Base-by-base conservation (phyloP, 2,329 filamentous ascomycete species). In the Aspergillus sp. region DNA sequence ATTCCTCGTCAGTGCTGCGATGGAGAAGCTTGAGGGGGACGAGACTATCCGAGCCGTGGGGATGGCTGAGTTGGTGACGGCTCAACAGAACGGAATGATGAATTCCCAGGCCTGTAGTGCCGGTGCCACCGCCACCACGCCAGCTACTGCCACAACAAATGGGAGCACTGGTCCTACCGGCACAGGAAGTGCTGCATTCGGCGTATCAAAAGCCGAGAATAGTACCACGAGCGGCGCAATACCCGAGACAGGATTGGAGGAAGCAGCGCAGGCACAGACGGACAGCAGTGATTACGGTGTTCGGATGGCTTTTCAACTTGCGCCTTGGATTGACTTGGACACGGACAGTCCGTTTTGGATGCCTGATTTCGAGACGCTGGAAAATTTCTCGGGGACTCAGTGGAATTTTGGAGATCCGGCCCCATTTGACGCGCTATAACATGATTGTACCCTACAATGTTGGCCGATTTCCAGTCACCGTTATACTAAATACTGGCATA, bases 1-100 rank as follows among this genome's bases (percentile, higher is more conserved):
- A 46, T 47, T 73, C 2, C 65, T 75, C 2, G 70, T 73, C 28
- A 71, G 70, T 42, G 71, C 72, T 3, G 62, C 70, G 1, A 73
- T 73, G 70, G 69, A 73, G 48, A 72, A 71, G 41, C 52, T 73
- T 0, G 66, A 71, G 47, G 66, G 65, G 5, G 65, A 65, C 32
- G 66, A 68, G 28, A 60, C 54, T 0, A 59, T 59, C 7, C 59
- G 56, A 3, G 63, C 57, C 29, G 55, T 61, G 27, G 66, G 66
- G 3, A 67, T 71, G 54, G 67, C 65, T 0, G 67, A 70, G 48
- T 57, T 69, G 26, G 69, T 69, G 58, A 64, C 65, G 1, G 68
- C 66, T n/a, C 58, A 69, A 41, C 53, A 64, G 35, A 53, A 50
- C 29, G 35, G 54, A 53, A 64, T 36, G 53, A 42, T 12, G 12